phyloP scores from a whole-genome alignment of 805 yeast species.

The Naumovozyma baii region DNA sequence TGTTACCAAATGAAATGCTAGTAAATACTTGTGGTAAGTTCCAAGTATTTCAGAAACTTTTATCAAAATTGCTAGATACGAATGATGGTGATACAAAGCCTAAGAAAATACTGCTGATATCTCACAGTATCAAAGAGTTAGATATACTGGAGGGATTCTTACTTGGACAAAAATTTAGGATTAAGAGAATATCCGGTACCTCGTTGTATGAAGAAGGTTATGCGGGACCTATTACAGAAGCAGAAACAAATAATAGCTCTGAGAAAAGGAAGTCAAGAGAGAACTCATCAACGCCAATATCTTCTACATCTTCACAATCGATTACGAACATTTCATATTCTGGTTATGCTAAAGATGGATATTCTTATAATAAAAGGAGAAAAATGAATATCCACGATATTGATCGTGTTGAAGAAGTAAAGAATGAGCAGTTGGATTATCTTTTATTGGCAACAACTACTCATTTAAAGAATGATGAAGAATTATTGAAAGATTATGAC shows the following conservation, averaged over 20 bases:
- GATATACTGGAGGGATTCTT: slow-evolving; percentile 72
- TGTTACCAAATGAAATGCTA: slow-evolving; percentile 53
- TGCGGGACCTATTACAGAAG: not conserved
- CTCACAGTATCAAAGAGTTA: slow-evolving; percentile 55
- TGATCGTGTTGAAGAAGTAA: slow-evolving; percentile 2
- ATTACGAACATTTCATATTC: slow-evolving; percentile 8
- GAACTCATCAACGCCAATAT: not conserved
- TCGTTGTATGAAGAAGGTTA: slow-evolving; percentile 39
- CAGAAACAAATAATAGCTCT: not conserved
- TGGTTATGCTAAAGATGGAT: slow-evolving; percentile 21
- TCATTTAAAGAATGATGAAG: slow-evolving; percentile 32
- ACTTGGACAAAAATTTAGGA: slow-evolving; percentile 59
- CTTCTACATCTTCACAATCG: slow-evolving; percentile 2
- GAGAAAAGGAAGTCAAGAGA: not conserved
- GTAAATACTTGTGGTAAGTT: slow-evolving; percentile 52
- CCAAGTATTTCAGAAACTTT: slow-evolving; percentile 40
- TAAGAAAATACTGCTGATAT: slow-evolving; percentile 36
- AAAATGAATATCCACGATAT: slow-evolving; percentile 5
- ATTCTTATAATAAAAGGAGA: slow-evolving; percentile 17
- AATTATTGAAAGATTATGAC: slow-evolving; percentile 27
- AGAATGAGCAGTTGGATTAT: slow-evolving; percentile 22
- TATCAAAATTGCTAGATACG: slow-evolving; percentile 18
- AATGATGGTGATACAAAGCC: slow-evolving; percentile 6
- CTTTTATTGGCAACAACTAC: slow-evolving; percentile 39
- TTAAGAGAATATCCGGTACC: slow-evolving; percentile 58